Percentiles rank a stretch among this genome's conserved stretches.
These are phyloP conservation scores for Trichosporon sp. DNA, from an alignment of 1,284 basidiomycete species.

Conservation along the genomic window DNA sequence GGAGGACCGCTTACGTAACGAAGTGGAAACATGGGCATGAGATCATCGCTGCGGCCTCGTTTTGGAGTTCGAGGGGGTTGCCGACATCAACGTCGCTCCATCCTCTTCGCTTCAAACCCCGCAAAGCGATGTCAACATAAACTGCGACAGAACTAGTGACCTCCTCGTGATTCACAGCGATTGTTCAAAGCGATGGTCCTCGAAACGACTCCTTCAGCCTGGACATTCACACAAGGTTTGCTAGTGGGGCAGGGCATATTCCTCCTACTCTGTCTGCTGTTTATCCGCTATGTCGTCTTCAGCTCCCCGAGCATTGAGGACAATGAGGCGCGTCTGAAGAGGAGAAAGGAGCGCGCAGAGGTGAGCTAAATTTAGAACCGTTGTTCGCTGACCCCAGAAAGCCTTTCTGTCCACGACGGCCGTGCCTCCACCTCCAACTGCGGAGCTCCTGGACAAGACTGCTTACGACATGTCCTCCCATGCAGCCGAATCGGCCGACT, in stretches of 20 bases:
- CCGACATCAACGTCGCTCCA: neutral
- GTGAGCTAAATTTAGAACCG: constrained; percentile 21
- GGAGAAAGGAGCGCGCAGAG: constrained; percentile 38
- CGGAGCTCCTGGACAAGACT: constrained; percentile 51
- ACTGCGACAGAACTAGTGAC: neutral
- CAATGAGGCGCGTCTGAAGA: constrained; percentile 29
- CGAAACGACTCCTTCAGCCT: constrained; percentile 19
- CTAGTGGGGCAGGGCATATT: constrained; percentile 55
- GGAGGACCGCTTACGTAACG: neutral
- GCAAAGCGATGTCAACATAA: neutral
- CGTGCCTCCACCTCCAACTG: constrained; percentile 43
- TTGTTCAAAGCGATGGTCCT: neutral
- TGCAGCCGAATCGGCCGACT: constrained; percentile 54
- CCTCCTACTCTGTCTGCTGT: constrained; percentile 48
- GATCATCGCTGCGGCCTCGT: neutral
- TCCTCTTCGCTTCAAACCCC: neutral
- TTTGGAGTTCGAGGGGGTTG: neutral
- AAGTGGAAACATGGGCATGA: neutral
- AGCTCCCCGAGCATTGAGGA: constrained; percentile 47
- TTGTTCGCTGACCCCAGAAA: constrained; percentile 25
- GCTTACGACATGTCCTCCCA: constrained; percentile 56
- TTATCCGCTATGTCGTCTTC: constrained; percentile 57
- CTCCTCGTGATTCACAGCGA: neutral
- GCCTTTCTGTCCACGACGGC: constrained; percentile 40
- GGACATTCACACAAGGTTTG: constrained; percentile 56